Conservation (phyloP, 192 early-diverging fungal species). For the Coemansia sp. region DNA sequence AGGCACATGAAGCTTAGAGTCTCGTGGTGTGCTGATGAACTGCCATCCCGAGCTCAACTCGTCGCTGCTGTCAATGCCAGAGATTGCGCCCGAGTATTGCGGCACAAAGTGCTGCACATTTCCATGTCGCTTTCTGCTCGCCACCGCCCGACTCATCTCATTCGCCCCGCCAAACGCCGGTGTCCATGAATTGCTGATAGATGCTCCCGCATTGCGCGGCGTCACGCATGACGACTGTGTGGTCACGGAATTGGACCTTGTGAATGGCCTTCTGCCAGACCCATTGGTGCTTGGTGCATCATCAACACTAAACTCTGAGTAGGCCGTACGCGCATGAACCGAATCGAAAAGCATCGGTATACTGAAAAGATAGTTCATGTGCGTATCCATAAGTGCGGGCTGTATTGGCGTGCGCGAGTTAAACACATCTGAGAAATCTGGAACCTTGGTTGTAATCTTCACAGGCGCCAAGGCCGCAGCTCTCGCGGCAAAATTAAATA, state of each 20-base stretch:
- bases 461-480: conserved; percentile 35
- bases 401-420: conserved; percentile 1
- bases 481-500: conserved; percentile 9
- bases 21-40: conserved; percentile 51
- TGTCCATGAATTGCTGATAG: conserved; percentile 11
- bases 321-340: conserved; percentile 4
- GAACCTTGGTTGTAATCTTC: conserved; percentile 42
- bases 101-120: conserved; percentile 52
- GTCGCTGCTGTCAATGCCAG: conserved; percentile 1
- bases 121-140: conserved; percentile 11
- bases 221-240: conserved; percentile 28
- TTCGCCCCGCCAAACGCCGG: background rate
- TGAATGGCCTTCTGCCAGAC: conserved; percentile 3
- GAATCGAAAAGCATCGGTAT: conserved; percentile 37
- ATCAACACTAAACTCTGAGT: conserved; percentile 16
- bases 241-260: conserved; percentile 23
- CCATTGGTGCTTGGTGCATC: conserved; percentile 2
- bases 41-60: conserved; percentile 51
- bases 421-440: conserved; percentile 48
- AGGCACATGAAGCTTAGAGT: conserved; percentile 46
- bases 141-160: background rate
- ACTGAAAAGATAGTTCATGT: conserved; percentile 35
- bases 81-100: conserved; percentile 38
- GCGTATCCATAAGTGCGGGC: conserved; percentile 18
- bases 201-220: conserved; percentile 10